Evolutionary conservation across 768 basidiomycete species (phyloP).

Genomic region (Melanogaster broomeanus): DNA sequence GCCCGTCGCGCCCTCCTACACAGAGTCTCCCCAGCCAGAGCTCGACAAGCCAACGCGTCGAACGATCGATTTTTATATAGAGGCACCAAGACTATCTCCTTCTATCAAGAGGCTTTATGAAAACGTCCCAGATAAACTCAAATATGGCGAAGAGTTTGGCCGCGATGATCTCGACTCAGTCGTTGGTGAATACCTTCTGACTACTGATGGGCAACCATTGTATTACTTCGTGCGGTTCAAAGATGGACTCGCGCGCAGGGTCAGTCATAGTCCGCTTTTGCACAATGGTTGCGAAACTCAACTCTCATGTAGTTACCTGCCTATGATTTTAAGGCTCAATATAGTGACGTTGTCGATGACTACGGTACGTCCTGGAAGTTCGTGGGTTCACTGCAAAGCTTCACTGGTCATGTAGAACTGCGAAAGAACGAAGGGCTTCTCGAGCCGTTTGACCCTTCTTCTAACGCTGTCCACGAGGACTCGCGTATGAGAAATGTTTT

Average conservation of each 20-base stretch:
- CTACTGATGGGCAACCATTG: slow-evolving; percentile 30
- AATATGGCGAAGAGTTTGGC: slow-evolving; percentile 34
- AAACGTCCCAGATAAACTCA: slow-evolving; percentile 32
- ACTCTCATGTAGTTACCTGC: slow-evolving; percentile 43
- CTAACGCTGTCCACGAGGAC: slow-evolving; percentile 51
- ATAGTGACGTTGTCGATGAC: slow-evolving; percentile 48
- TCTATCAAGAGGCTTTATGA: slow-evolving; percentile 46
- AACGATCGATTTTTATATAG: slow-evolving; percentile 34
- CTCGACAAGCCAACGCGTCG: slow-evolving; percentile 12
- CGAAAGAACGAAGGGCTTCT: slow-evolving; percentile 45
- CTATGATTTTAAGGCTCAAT: slow-evolving; percentile 36
- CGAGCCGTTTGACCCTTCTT: slow-evolving; percentile 60
- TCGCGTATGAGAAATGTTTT: slow-evolving; percentile 51
- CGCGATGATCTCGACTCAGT: slow-evolving; percentile 43
- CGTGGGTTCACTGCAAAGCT: slow-evolving; percentile 1
- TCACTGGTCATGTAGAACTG: slow-evolving; percentile 40
- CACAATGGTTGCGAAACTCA: neutral
- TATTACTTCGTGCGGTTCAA: slow-evolving; percentile 64
- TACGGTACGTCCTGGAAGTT: slow-evolving; percentile 48
- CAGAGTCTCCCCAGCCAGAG: neutral
- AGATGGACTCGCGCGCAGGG: slow-evolving; percentile 61
- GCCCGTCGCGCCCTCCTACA: slow-evolving; percentile 4
- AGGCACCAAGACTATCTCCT: slow-evolving; percentile 38
- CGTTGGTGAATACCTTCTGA: slow-evolving; percentile 53
- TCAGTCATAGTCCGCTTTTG: slow-evolving; percentile 28